These are phyloP conservation scores for Physcomitrellopsis africana DNA, from an alignment of 225 moss, liverwort and hornwort species.

Conservation along the genomic window DNA sequence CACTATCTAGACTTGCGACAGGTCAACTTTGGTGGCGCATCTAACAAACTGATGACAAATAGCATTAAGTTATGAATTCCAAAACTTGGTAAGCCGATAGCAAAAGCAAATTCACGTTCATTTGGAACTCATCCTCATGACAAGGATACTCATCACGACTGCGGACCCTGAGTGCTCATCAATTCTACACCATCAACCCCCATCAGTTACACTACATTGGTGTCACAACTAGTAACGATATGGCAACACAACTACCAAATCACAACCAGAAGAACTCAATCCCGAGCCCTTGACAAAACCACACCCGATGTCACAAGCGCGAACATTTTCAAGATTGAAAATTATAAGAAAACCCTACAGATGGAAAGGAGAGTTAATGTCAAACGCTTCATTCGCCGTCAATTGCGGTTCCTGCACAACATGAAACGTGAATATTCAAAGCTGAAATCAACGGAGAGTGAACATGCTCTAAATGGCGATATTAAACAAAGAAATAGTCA, in stretches of 20 bases:
- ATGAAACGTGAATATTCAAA: slow-evolving; percentile 18
- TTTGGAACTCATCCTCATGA: too few species aligned
- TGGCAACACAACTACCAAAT: slow-evolving; percentile 22
- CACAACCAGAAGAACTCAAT: slow-evolving; percentile 8
- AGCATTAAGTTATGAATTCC: too few species aligned
- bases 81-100: too few species aligned
- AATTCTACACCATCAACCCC: slow-evolving; percentile 4
- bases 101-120: too few species aligned
- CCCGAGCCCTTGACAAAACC: slow-evolving; percentile 35
- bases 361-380: slow-evolving; percentile 64
- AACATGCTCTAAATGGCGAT: not conserved
- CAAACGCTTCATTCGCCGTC: slow-evolving; percentile 51
- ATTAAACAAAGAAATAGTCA: not conserved
- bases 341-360: slow-evolving; percentile 38
- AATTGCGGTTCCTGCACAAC: slow-evolving; percentile 70
- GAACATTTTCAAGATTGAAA: slow-evolving; percentile 9
- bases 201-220: not conserved
- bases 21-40: too few species aligned
- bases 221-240: slow-evolving; percentile 9
- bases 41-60: too few species aligned
- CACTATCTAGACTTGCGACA: too few species aligned
- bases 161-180: slow-evolving; percentile 18
- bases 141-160: not conserved
- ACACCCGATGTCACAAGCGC: slow-evolving; percentile 17
- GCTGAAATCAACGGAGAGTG: slow-evolving; percentile 1